Evolutionary conservation across 257 asterid species (phyloP), one percentile per base, ranked within the genome.

Genomic region (Oldenlandia corymbosa): DNA sequence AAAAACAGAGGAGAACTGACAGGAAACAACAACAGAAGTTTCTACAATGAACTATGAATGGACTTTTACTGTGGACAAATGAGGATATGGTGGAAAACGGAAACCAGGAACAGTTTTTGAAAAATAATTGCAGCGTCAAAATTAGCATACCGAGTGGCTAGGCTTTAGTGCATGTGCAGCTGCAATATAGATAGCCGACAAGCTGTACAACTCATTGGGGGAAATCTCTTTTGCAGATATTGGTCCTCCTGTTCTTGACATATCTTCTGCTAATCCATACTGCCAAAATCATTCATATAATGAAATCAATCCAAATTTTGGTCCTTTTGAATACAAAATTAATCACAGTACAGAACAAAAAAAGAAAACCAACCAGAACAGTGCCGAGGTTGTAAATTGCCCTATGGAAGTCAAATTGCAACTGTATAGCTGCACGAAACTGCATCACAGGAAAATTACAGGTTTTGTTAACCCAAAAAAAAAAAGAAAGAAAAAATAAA

Each of bases 351-450:
- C 20, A 24, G 36, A 50, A n/a, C 24, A 13, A n/a, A 46, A 63
- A 30, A 32, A 71, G 7, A 30, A 53, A 79, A 81, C 96, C 79
- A 66, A 93, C 99, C 96, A 93, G 85, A 69, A 93, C 97, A 52
- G 99, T 93, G 78, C 99, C 99, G 53, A 93, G 96, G 82, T 93
- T 93, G 85, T 93, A 93, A 76, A 93, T 88, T 66, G 99, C 99
- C 84, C 99, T 80, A 72, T 93, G 99, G 73, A 93, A 93, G 83
- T 93, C 99, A 78, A 90, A 93, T 73, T 90, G 99, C 84, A 93
- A 80, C 73, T 78, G 95, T 75, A 93, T 93, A 41, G 99, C 94
- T 20, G 96, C 88, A 53, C 99, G 96, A 75, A 93, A 93, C 99
- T 93, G 94, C 81, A 76, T 62, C 63, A 67, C 65, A 66, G 43